Evolutionary conservation across 164 flowering plant species (phyloP).

Genomic region (Umbellularia californica): DNA sequence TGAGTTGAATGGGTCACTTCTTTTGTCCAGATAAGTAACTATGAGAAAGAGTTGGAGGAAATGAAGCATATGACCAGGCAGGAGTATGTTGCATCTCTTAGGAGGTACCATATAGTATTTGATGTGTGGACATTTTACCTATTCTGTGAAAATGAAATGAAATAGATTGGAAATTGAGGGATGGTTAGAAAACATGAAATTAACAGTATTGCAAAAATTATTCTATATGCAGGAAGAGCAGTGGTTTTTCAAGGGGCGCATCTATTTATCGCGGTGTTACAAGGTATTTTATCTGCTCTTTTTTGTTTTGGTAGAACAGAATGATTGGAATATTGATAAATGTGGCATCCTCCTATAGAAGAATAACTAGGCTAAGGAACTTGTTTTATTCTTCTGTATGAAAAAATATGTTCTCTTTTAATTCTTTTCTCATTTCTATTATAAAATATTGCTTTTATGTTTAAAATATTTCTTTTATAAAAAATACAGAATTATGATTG

Average conservation of each 20-base stretch:
- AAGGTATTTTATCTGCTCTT: slow-evolving; percentile 38
- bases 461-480: too few relatives aligned
- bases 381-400: too few relatives aligned
- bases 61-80: slow-evolving; percentile 98
- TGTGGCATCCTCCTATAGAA: too few relatives aligned
- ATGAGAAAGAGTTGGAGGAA: slow-evolving; percentile 84
- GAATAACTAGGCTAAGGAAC: too few relatives aligned
- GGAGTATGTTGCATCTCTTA: slow-evolving; percentile 81
- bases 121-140: not conserved
- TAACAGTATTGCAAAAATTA: not conserved
- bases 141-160: not conserved
- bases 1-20: not conserved
- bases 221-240: slow-evolving; percentile 72
- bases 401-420: too few relatives aligned
- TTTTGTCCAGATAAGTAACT: slow-evolving; percentile 52
- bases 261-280: slow-evolving; percentile 96
- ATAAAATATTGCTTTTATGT: too few relatives aligned
- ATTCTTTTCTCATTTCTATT: too few relatives aligned
- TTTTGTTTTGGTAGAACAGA: too few relatives aligned
- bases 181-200: not conserved
- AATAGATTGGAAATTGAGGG: not conserved
- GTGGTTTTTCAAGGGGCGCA: slow-evolving; percentile 95
- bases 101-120: slow-evolving; percentile 47
- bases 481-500: too few relatives aligned
- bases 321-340: too few relatives aligned